A percentile compares a stretch with the other conserved stretches of the same genome.
Conservation (phyloP, 176 grass and related monocot species). For the Aegilops sharonensis region DNA sequence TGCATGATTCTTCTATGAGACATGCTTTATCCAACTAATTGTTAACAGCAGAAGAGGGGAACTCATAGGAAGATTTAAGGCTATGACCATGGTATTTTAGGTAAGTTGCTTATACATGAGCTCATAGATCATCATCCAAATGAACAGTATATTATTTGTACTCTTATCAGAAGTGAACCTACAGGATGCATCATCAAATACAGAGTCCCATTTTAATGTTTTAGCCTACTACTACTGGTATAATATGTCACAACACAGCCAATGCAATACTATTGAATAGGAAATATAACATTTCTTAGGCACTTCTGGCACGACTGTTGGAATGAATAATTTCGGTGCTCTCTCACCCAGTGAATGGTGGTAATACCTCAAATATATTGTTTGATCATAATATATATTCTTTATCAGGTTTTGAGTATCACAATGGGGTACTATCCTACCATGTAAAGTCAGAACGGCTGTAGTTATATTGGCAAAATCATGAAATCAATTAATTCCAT, state of each 20-base stretch:
- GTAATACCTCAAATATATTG: slow-evolving; percentile 2
- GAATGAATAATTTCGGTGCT: background rate
- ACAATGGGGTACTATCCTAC: background rate
- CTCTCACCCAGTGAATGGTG: background rate
- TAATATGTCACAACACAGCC: background rate
- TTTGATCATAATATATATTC: background rate
- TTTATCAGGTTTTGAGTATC: no score
- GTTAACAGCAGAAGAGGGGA: background rate
- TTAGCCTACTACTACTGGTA: slow-evolving; percentile 14
- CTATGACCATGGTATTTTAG: background rate
- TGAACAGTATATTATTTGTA: background rate
- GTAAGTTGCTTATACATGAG: background rate
- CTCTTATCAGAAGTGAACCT: slow-evolving; percentile 1
- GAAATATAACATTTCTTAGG: slow-evolving; percentile 1
- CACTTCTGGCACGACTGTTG: background rate
- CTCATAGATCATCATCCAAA: slow-evolving; percentile 1
- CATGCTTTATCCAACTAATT: background rate
- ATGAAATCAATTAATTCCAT: background rate
- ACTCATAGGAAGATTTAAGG: background rate
- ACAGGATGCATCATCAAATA: background rate
- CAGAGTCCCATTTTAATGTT: background rate
- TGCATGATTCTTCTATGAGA: background rate
- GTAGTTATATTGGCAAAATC: background rate
- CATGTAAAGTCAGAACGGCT: background rate
- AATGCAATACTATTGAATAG: background rate